Evolutionary conservation across 768 basidiomycete genomes (phyloP), one percentile per base, ranked within the genome.

Genomic region (Podaxis sp.): DNA sequence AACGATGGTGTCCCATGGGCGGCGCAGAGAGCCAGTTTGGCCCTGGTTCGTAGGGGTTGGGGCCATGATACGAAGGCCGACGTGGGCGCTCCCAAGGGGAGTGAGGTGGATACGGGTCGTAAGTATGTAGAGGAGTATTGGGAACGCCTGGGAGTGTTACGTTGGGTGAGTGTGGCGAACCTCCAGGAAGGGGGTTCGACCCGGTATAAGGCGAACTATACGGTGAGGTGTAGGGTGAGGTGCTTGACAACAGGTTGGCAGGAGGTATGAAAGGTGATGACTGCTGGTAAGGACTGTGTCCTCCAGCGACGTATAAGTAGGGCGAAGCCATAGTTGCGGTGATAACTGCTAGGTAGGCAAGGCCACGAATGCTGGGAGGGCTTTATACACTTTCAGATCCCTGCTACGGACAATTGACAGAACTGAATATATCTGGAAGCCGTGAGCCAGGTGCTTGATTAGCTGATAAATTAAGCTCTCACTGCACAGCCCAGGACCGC

Each of bases 261-360:
- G 59, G 59, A 29, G 59, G 59, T 12, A 60, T 60, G 51, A 60
- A 60, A 1, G 59, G 59, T 17, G 59, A 60, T 27, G 17, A 8
- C 38, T 22, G 47, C 12, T 51, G 58, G 24, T 59, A 59, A 13
- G 58, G 58, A 22, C 37, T 40, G 7, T 22, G 15, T 22, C 29
- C 22, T 13, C 49, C 49, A 1, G 25, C 33, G 5, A 7, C 29
- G 36, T 24, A 59, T 17, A 51, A 3, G 58, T 59, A 59, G 15
- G 59, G 59, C 15, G 59, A 37, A 2, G 50, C 15, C 50, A 60
- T 60, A 22, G 24, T 22, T 41, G 59, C 15, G 24, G 33, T 25
- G 15, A 7, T n/a, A 55, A 27, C 6, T 40, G n/a, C 19, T 4
- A 6, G 38, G 11, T 19, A 25, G 58, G 2, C 49, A 37, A 12